Evolutionary conservation across 2,329 filamentous ascomycete genomes (phyloP), one percentile per base, ranked within the genome.

Genomic region (Fusarium pseudoanthophilum): DNA sequence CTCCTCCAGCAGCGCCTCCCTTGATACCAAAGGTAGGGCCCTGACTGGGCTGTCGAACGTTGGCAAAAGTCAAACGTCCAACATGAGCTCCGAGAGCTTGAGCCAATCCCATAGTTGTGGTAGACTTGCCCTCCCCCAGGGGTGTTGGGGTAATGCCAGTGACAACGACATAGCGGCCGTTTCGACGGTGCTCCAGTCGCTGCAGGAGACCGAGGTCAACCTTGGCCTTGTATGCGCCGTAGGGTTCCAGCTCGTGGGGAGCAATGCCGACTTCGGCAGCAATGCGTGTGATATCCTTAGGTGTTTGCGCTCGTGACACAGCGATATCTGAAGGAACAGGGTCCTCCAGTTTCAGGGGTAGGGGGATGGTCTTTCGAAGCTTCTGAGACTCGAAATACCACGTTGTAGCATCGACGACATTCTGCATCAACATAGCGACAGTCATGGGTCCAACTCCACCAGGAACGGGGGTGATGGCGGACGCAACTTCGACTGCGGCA

Each of bases 11-110:
- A 67, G 96, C 96, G 79, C 96, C 96, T 72, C 96, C 96, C 88
- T 99, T 99, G 88, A 99, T 98, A 79, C 96, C 96, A 82, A 99
- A 99, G 0, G 96, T 99, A 63, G 96, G 96, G 9, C 96, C 96
- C 85, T 98, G 96, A 78, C 94, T 97, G 57, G 96, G 96, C 82
- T 99, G 96, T 69, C 96, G 91, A 57, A 99, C 96, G 81, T 99
- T 98, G 83, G 96, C 96, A 82, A 99, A 98, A 7, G 93, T 93
- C 75, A 98, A 88, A 66, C 93, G 93, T 75, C 92, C 93, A 56
- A 98, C 86, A 77, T 98, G 95, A 43, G 92, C 96, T 64, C 95
- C 94, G 55, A 99, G 86, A 40, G 96, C 96, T 83, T 99, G 96
- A 11, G 94, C 94, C 57, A 99, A 87, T 80, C 96, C 96, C 87